phyloP scores from a whole-genome alignment of 148 eudicot species.

The Euryodendron excelsum region DNA sequence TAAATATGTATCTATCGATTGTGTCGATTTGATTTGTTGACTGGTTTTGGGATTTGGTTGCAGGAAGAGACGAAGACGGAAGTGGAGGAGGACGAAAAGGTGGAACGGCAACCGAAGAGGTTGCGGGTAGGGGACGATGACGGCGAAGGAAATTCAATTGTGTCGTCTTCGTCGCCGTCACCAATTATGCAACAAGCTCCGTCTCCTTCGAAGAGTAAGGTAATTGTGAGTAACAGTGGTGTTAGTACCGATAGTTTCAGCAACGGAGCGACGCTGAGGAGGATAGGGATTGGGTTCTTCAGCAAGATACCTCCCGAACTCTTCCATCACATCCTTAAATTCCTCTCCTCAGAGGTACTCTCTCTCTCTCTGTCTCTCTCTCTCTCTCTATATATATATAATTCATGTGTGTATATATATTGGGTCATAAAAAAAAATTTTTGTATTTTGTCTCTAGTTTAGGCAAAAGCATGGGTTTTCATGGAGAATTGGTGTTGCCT shows the following conservation, averaged over 20 bases:
- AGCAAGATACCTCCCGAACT: constrained; percentile 87
- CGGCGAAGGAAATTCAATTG: constrained; percentile 17
- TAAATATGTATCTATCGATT: not conserved
- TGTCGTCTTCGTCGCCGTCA: not conserved
- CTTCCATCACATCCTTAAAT: constrained; percentile 77
- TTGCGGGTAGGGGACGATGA: constrained; percentile 36
- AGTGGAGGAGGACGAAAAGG: constrained; percentile 24
- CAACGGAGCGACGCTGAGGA: constrained; percentile 15
- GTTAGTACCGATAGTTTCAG: constrained; percentile 12
- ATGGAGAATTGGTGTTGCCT: not conserved
- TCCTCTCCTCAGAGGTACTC: constrained; percentile 92
- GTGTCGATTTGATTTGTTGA: not conserved
- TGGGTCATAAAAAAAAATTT: not conserved
- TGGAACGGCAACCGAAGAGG: constrained; percentile 54
- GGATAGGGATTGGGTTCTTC: constrained; percentile 63
- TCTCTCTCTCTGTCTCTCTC: too few species aligned
- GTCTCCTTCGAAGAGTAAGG: constrained; percentile 18
- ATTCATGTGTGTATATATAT: not conserved
- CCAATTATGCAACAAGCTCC: not conserved
- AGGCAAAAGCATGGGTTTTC: not conserved
- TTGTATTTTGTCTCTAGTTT: not conserved
- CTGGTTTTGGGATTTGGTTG: constrained; percentile 1
- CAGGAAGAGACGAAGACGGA: constrained; percentile 35
- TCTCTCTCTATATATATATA: too few species aligned
- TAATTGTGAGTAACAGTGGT: constrained; percentile 11